Evolutionary conservation across 257 asterid genomes (phyloP).

Genomic region (Cynanchum wilfordii): DNA sequence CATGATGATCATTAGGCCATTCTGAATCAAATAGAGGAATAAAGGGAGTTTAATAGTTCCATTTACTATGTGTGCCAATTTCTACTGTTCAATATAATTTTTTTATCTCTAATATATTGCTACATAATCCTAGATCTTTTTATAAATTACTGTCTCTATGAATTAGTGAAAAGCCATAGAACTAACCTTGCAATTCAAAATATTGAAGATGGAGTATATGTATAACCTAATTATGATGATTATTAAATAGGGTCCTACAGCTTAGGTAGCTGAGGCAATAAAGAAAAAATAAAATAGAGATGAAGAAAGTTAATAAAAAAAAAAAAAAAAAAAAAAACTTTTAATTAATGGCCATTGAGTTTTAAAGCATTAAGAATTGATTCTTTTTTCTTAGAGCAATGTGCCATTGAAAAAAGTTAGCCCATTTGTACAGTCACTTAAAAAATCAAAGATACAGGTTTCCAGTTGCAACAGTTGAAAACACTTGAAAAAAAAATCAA

Average conservation of each 20-base stretch:
- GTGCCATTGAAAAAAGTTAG: conserved; percentile 4
- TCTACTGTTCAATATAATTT: neutral
- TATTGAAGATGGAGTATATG: neutral
- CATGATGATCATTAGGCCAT: neutral
- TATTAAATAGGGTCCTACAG: conserved; percentile 2
- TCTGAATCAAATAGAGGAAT: neutral
- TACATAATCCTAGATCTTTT: no score
- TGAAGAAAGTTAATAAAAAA: conserved; percentile 8
- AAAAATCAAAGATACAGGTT: neutral
- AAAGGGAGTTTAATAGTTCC: no score
- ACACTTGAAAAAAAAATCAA: no score
- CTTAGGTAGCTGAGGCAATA: neutral
- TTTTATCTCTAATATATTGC: neutral
- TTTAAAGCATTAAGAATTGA: conserved; percentile 9
- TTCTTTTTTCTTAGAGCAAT: conserved; percentile 15
- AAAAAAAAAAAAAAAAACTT: no score
- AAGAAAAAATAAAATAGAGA: neutral
- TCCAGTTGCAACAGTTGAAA: no score
- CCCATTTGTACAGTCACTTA: conserved; percentile 11
- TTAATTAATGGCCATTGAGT: conserved; percentile 3
- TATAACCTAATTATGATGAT: neutral
- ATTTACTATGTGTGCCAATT: neutral
- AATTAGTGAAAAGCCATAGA: conserved; percentile 6
- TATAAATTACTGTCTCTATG: no score
- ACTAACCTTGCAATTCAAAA: neutral